Evolutionary conservation across 306 rosid genomes (phyloP), one percentile per base, ranked within the genome.

Genomic region (Urtica urens): DNA sequence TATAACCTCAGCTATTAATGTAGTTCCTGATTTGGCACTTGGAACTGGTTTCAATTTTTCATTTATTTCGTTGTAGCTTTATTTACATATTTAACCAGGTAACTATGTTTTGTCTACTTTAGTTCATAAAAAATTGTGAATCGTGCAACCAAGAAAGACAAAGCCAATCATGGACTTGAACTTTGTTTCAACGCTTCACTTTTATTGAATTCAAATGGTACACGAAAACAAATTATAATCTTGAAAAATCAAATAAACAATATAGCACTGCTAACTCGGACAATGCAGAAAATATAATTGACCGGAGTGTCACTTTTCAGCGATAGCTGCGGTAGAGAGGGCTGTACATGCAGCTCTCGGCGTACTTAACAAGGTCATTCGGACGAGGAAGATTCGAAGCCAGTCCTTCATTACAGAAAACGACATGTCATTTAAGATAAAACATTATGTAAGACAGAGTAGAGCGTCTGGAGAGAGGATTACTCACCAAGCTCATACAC

Each of bases 281-380:
- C 3, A 30, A 20, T 6, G 14, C 15, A 29, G 23, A 42, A 17
- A 42, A 16, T 17, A 23, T 18, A 60, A 30, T 19, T 25, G 6
- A 23, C 23, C 33, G n/a, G 26, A 41, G 20, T n/a, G 12, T 51
- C 30, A 21, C 23, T 20, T 3, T 50, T 85, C 43, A 81, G 65
- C 69, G 99, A 57, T 81, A 81, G 81, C 63, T 79, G 54, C 94
- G 50, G 78, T 85, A 85, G 56, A 63, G 41, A 5, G 95, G 95
- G 85, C 96, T 75, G 79, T 90, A 90, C 99, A 90, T 90, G 76
- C 87, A 85, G 71, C 94, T 79, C 58, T 85, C 95, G 18, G 99
- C 96, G 28, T 74, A 82, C 76, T 77, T 79, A 19, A 85, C 94
- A 5, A 90, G 95, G 71, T 90, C 83, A 57, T 90, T 85, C 0